Percentiles rank a stretch among this genome's conserved stretches.
Evolutionary conservation across 2,329 filamentous ascomycete genomes (phyloP).

Genomic region (Hirsutella minnesotensis): DNA sequence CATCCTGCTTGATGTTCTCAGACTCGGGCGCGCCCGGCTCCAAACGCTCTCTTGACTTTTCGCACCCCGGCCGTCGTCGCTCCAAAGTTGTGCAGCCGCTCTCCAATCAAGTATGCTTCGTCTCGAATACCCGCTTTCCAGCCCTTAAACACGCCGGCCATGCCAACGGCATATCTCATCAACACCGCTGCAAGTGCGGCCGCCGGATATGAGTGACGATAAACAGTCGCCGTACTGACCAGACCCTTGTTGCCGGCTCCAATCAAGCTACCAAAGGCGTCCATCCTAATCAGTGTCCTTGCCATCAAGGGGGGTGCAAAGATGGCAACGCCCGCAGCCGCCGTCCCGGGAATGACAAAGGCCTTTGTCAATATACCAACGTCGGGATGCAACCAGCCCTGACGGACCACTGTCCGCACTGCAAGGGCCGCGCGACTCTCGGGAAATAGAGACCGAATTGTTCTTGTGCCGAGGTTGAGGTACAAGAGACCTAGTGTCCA

Average conservation of each 20-base stretch:
- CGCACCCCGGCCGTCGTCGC: constrained; percentile 24
- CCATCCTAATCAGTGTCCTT: constrained; percentile 13
- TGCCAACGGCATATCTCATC: constrained; percentile 30
- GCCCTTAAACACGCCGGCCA: constrained; percentile 51
- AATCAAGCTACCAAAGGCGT: constrained; percentile 5
- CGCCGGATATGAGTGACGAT: constrained; percentile 59
- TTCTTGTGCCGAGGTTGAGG: constrained; percentile 63
- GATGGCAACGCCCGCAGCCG: constrained; percentile 52
- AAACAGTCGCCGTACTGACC: constrained; percentile 25
- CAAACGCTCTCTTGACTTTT: constrained; percentile 23
- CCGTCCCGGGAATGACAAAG: constrained; percentile 65
- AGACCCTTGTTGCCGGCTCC: constrained; percentile 8
- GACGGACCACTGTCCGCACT: constrained; percentile 59
- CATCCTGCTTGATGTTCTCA: not conserved
- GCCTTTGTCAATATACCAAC: constrained; percentile 68
- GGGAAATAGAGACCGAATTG: constrained; percentile 56
- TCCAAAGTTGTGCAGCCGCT: constrained; percentile 89
- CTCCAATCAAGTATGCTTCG: constrained; percentile 92
- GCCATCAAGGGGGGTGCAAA: constrained; percentile 52
- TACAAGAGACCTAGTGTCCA: constrained; percentile 93
- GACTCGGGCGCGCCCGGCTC: constrained; percentile 12
- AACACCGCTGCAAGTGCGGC: constrained; percentile 37
- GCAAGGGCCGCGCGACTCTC: constrained; percentile 62
- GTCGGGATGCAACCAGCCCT: constrained; percentile 71
- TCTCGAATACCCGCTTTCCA: constrained; percentile 81